Conservation (phyloP, 73 alveolate species). For the Stentor coeruleus region DNA sequence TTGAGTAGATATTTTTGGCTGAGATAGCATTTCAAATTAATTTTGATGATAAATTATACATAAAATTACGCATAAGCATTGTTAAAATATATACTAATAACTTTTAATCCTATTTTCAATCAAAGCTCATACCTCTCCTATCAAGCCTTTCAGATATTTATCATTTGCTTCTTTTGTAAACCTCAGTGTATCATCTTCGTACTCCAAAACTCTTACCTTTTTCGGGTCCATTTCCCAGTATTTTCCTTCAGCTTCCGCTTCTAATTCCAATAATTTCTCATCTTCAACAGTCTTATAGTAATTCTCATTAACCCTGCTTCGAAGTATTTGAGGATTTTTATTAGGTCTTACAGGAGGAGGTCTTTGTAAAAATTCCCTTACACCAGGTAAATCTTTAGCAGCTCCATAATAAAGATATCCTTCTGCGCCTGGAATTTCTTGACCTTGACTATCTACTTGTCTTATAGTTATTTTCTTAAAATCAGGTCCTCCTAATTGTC, state of each 20-base stretch:
- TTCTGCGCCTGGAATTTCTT: constrained; percentile 89
- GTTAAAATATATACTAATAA: too few species aligned
- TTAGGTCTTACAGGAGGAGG: constrained; percentile 83
- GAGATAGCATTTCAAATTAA: too few species aligned
- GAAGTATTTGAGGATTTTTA: constrained; percentile 40
- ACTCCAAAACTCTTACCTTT: background rate
- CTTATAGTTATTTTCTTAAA: constrained; percentile 69
- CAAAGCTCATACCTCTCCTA: too few species aligned
- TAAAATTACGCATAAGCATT: too few species aligned
- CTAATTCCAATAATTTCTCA: constrained; percentile 30
- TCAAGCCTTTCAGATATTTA: too few species aligned
- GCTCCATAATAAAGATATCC: constrained; percentile 97
- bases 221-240: constrained; percentile 16
- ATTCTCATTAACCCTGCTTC: background rate
- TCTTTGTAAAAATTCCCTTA: constrained; percentile 81
- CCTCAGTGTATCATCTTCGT: background rate
- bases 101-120: too few species aligned
- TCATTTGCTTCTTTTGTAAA: too few species aligned
- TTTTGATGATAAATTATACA: too few species aligned
- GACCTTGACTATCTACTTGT: constrained; percentile 79
- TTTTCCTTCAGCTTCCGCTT: constrained; percentile 23
- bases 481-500: constrained; percentile 96
- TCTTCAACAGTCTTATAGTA: constrained; percentile 25
- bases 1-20: too few species aligned
- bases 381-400: constrained; percentile 95